These are phyloP conservation scores for Hansenula sp. DNA, from an alignment of 1,139 yeast genomes.

Conservation along the genomic window DNA sequence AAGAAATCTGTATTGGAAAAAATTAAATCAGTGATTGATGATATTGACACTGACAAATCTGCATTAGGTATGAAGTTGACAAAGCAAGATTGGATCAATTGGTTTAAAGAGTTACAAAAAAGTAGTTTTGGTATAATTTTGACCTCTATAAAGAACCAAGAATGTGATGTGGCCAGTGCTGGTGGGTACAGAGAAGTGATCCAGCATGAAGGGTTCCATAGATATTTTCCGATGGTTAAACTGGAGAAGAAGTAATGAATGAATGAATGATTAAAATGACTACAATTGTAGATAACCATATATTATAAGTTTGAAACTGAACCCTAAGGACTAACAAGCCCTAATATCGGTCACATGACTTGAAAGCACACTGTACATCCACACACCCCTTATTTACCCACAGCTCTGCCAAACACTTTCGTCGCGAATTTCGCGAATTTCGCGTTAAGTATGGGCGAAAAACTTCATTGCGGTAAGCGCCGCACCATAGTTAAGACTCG, in stretches of 20 bases:
- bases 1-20: slow-evolving; percentile 7
- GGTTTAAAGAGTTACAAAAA: slow-evolving; percentile 24
- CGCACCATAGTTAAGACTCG: background rate
- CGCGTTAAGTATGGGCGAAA: too few relatives aligned
- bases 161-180: slow-evolving; percentile 5
- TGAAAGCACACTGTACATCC: too few relatives aligned
- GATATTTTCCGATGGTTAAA: slow-evolving; percentile 36
- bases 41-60: slow-evolving; percentile 19
- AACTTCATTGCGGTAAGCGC: background rate
- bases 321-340: too few relatives aligned
- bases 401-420: too few relatives aligned
- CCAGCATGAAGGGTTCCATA: slow-evolving; percentile 31
- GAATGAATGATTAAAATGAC: background rate
- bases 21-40: slow-evolving; percentile 19
- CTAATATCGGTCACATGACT: too few relatives aligned
- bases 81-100: slow-evolving; percentile 23
- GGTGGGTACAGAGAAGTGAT: slow-evolving; percentile 17
- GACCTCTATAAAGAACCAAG: slow-evolving; percentile 4
- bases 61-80: slow-evolving; percentile 24
- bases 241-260: slow-evolving; percentile 2
- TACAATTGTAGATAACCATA: too few relatives aligned
- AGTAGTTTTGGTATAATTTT: slow-evolving; percentile 19
- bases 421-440: too few relatives aligned
- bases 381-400: too few relatives aligned
- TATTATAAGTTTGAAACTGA: too few relatives aligned